Percentiles rank a stretch among this genome's conserved stretches.
Evolutionary conservation across 768 basidiomycete species (phyloP).

Genomic region (Leucocoprinus leucothites): DNA sequence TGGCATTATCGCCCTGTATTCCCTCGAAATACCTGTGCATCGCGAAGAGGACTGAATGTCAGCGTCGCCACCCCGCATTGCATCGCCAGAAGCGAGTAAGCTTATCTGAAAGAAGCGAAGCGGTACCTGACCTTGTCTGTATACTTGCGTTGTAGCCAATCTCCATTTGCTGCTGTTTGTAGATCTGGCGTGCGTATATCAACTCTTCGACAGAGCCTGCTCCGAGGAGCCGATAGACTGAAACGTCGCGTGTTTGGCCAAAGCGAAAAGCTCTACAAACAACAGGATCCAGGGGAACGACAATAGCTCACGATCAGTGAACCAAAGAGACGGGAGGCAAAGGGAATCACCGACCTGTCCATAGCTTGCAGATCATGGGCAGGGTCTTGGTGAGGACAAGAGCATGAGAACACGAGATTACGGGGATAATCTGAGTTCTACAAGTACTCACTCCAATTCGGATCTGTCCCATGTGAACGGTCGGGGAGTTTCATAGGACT

Average conservation of each 20-base stretch:
- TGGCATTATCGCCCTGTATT: constrained; percentile 71
- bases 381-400: constrained; percentile 55
- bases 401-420: not conserved
- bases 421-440: not conserved
- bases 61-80: not conserved
- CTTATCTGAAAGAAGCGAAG: not conserved
- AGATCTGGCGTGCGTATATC: constrained; percentile 86
- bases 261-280: constrained; percentile 66
- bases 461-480: constrained; percentile 48
- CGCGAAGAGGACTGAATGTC: not conserved
- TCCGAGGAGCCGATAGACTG: constrained; percentile 79
- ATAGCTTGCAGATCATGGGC: constrained; percentile 93
- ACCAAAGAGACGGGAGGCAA: not conserved
- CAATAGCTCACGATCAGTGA: not conserved
- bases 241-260: constrained; percentile 83
- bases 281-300: not conserved
- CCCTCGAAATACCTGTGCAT: constrained; percentile 72
- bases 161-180: constrained; percentile 94
- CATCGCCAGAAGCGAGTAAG: not conserved
- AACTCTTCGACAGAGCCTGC: constrained; percentile 87
- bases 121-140: constrained; percentile 62
- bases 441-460: constrained; percentile 83
- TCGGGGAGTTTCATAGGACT: not conserved
- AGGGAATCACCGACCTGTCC: constrained; percentile 47
- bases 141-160: constrained; percentile 83